phyloP scores from a whole-genome alignment of 2,329 filamentous ascomycete genomes.

The Anisogramma anomala region DNA sequence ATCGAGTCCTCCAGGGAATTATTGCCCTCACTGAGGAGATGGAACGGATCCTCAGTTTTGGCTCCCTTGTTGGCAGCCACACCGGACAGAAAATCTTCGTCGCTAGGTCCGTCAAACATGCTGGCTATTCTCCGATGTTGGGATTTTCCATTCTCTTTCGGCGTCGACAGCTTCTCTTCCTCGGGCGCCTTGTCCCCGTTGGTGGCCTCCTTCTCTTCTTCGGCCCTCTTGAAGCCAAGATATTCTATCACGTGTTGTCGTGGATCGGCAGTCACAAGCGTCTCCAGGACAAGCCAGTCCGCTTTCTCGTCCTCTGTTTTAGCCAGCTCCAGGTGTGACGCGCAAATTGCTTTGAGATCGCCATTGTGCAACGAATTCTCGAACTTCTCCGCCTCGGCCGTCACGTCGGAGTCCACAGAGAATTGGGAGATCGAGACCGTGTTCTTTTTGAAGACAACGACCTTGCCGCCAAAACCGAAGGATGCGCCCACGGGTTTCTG shows the following conservation, averaged over 20 bases:
- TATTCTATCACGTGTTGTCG: constrained; percentile 77
- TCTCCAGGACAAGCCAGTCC: constrained; percentile 92
- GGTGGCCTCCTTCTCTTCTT: constrained; percentile 29
- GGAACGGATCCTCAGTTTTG: constrained; percentile 90
- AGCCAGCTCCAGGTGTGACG: constrained; percentile 62
- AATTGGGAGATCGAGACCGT: constrained; percentile 80
- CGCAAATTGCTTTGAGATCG: constrained; percentile 67
- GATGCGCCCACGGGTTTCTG: constrained; percentile 74
- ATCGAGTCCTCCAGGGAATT: constrained; percentile 74
- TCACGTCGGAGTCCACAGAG: constrained; percentile 74
- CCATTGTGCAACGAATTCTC: constrained; percentile 70
- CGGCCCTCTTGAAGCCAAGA: constrained; percentile 68
- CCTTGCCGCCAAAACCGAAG: constrained; percentile 91
- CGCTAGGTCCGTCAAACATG: constrained; percentile 69
- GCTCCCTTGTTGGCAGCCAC: constrained; percentile 80
- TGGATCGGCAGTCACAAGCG: constrained; percentile 74
- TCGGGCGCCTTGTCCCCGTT: constrained; percentile 23
- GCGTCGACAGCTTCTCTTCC: constrained; percentile 1
- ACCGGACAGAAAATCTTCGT: constrained; percentile 77
- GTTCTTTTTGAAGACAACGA: constrained; percentile 61
- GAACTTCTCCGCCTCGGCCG: constrained; percentile 75
- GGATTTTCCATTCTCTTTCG: constrained; percentile 17
- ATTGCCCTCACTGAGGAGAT: constrained; percentile 75
- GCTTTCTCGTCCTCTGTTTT: constrained; percentile 84
- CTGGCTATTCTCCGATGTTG: constrained; percentile 59